Base-by-base conservation (phyloP, 179 eudicot species). In the Corrigiola litoralis region DNA sequence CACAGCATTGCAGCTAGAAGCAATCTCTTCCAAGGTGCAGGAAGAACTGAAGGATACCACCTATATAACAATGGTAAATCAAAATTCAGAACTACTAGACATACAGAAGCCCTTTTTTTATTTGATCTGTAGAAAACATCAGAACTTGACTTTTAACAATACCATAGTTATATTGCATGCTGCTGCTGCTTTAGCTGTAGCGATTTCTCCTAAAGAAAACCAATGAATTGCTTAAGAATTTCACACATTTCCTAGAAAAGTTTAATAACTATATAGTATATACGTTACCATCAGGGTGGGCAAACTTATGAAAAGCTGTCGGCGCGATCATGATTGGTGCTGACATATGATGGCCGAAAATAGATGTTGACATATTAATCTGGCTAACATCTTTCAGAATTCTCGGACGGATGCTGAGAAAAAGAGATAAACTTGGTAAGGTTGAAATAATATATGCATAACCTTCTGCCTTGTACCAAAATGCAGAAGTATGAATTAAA, bases 281-380 rank as follows among this genome's bases (percentile, higher is more conserved):
- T n/a, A n/a, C n/a, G n/a, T 37, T 80, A 89, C 96, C 96, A 74
- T 87, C 87, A 41, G 76, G 89, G 50, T 89, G 95, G 67, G 91
- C 95, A 91, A 87, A 82, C 75, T 87, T 90, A 67, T 82, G 89
- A 85, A 90, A 77, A 31, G 89, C 95, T n/a, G 89, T 65, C n/a
- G 97, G 92, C 67, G 97, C 97, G 71, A 87, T 75, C 95, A 90
- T 87, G 73, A 90, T 84, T 1, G 97, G 97, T 92, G 84, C 87
- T 46, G 95, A 82, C 36, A 90, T 78, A 46, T 87, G 82, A 74
- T 75, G 80, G 48, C 92, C 89, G 79, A 90, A 69, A 27, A 87
- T 78, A 1, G 74, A 81, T 17, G 95, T 80, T 36, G 81, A 74
- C 50, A 76, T 73, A 74, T 90, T 86, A 59, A 90, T 79, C 6